Base-by-base conservation (phyloP, 495 filamentous ascomycete genomes). In the Xylaria longipes region DNA sequence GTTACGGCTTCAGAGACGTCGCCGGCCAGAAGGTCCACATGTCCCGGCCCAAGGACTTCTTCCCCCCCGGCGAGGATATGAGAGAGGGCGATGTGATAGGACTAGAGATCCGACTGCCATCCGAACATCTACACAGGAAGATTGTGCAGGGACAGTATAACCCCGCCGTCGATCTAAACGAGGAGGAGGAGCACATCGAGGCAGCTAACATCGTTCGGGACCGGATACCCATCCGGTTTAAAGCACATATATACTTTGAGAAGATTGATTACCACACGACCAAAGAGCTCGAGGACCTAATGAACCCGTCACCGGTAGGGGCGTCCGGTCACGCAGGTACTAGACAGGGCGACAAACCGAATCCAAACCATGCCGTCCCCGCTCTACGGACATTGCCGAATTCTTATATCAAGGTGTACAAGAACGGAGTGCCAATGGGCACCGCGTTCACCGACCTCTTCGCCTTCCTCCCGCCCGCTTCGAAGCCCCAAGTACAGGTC, bases 61-160 rank as follows among this genome's bases (percentile, higher is more conserved):
- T 93, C 74, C 91, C 91, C 0, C 83, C 89, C 48, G 89, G 90
- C 43, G 90, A 94, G 79, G 87, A 89, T 60, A 87, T 91, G 65
- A 79, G 80, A 65, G 94, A 96, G 80, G 96, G 95, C 45, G 97
- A 99, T 79, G 92, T 99, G 9, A 96, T 99, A 72, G 97, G 97
- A 58, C 84, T 99, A 71, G 92, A 97, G 74, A 97, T 99, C 73
- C 91, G 90, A 64, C 87, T 99, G 5, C 97, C 97, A 0, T 91
- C 94, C 2, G 88, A 97, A 65, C 84, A 88, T 3, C 81, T 97
- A 2, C 97, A 99, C 77, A 90, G 92, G 33, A 96, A 94, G 75
- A 87, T 98, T n/a, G 93, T 94, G 6, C 89, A 91, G 72, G 94
- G 94, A 17, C 88, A 89, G 61, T 97, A 94, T 80, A 95, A 98